Conservation (phyloP, 805 yeast species). For the Nakazawaea sp. region DNA sequence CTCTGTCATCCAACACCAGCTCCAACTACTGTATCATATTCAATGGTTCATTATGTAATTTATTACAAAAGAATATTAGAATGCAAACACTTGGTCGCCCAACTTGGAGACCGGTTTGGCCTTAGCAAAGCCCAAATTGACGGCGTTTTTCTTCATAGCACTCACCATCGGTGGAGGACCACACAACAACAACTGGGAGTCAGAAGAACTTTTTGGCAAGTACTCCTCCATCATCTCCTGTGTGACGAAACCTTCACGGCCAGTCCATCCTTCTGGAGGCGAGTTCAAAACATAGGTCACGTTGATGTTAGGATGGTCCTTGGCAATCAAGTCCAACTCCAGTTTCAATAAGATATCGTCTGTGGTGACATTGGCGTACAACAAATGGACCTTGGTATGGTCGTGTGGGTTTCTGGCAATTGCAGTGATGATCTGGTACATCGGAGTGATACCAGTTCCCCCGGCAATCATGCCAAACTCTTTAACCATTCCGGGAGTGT, state of each 20-base stretch:
- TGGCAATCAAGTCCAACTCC: slow-evolving; percentile 66
- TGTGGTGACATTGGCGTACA: slow-evolving; percentile 77
- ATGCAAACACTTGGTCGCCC: slow-evolving; percentile 86
- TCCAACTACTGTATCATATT: too few species aligned
- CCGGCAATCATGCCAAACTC: slow-evolving; percentile 90
- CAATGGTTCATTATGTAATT: too few species aligned
- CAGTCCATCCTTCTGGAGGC: slow-evolving; percentile 68
- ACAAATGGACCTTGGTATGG: slow-evolving; percentile 62
- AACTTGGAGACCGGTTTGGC: slow-evolving; percentile 85
- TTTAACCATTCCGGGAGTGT: slow-evolving; percentile 70
- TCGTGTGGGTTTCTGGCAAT: slow-evolving; percentile 73
- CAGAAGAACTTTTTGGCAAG: slow-evolving; percentile 55
- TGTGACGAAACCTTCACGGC: slow-evolving; percentile 76
- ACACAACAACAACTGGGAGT: slow-evolving; percentile 72
- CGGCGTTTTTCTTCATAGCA: slow-evolving; percentile 75
- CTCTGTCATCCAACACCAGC: too few species aligned
- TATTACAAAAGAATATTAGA: too few species aligned
- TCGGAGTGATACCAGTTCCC: slow-evolving; percentile 95
- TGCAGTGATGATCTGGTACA: slow-evolving; percentile 87
- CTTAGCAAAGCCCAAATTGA: slow-evolving; percentile 67
- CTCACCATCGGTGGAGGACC: slow-evolving; percentile 94
- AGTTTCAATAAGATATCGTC: slow-evolving; percentile 75
- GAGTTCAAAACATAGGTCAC: slow-evolving; percentile 72
- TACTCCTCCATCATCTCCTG: slow-evolving; percentile 59
- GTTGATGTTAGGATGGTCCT: slow-evolving; percentile 51